Conservation (phyloP, 805 yeast species). For the Spathaspora girioi region DNA sequence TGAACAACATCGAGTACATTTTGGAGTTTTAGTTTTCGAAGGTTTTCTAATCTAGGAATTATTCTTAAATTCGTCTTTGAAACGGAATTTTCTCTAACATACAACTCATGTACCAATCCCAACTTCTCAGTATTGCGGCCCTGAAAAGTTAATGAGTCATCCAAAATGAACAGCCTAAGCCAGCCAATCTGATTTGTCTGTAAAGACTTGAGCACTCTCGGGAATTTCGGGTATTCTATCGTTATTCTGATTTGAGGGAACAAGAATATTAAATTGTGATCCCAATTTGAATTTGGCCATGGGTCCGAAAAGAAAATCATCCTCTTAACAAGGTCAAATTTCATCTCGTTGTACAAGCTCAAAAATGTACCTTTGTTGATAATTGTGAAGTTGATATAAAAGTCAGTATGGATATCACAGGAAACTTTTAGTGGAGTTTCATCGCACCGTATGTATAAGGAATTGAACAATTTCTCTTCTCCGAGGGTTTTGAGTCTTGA, state of each 20-base stretch:
- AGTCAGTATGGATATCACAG: not conserved
- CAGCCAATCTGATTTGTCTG: not conserved
- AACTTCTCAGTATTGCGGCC: not conserved
- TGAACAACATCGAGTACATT: not conserved
- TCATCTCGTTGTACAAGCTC: not conserved
- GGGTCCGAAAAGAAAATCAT: not conserved
- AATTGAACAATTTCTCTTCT: not conserved
- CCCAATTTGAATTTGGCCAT: not conserved
- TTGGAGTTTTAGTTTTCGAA: not conserved
- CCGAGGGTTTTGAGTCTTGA: not conserved
- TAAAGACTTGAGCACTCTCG: not conserved
- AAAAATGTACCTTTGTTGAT: not conserved
- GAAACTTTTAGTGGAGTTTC: not conserved
- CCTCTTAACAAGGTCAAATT: not conserved
- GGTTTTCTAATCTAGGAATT: not conserved
- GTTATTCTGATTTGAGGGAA: not conserved
- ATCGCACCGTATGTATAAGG: not conserved
- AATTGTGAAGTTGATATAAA: not conserved
- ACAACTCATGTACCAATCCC: not conserved
- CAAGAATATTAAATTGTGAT: not conserved
- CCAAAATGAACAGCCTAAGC: not conserved
- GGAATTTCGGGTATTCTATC: not conserved
- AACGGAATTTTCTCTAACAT: not conserved
- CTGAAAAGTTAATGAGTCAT: not conserved
- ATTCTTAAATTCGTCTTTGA: not conserved